phyloP scores from a whole-genome alignment of 352 stramenopile genomes.

The Phytophthora nicotianae region DNA sequence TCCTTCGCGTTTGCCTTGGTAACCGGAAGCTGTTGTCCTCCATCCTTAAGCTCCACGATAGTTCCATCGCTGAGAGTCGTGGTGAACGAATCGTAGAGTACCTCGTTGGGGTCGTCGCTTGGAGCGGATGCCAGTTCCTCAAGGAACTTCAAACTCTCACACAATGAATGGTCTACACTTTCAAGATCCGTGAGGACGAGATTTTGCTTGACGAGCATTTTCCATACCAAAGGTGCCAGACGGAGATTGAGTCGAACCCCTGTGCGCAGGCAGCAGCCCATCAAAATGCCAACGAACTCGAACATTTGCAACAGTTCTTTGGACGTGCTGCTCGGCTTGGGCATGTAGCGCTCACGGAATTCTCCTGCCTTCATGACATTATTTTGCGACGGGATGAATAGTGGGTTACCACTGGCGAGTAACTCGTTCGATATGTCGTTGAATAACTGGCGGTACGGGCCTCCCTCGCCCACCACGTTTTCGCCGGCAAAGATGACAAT shows the following conservation, averaged over 20 bases:
- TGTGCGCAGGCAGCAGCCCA: conserved; percentile 82
- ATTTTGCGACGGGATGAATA: conserved; percentile 81
- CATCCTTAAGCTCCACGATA: conserved; percentile 61
- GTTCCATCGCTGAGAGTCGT: conserved; percentile 73
- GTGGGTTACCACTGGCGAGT: conserved; percentile 45
- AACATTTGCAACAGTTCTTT: conserved; percentile 70
- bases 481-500: conserved; percentile 79
- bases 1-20: conserved; percentile 79
- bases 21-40: conserved; percentile 50
- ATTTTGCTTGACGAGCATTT: conserved; percentile 81
- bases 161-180: conserved; percentile 61
- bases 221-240: conserved; percentile 78
- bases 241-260: conserved; percentile 76
- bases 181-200: conserved; percentile 62
- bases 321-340: conserved; percentile 58
- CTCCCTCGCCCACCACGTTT: conserved; percentile 82
- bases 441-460: conserved; percentile 81
- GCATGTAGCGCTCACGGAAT: conserved; percentile 70
- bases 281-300: conserved; percentile 78
- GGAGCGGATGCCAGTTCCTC: conserved; percentile 30
- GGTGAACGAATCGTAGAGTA: conserved; percentile 75
- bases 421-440: conserved; percentile 78
- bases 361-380: conserved; percentile 74
- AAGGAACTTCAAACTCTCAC: conserved; percentile 58
- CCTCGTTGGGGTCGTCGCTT: conserved; percentile 27